phyloP scores from a whole-genome alignment of 2,329 filamentous ascomycete genomes.

The Sporothrix schenckii region DNA sequence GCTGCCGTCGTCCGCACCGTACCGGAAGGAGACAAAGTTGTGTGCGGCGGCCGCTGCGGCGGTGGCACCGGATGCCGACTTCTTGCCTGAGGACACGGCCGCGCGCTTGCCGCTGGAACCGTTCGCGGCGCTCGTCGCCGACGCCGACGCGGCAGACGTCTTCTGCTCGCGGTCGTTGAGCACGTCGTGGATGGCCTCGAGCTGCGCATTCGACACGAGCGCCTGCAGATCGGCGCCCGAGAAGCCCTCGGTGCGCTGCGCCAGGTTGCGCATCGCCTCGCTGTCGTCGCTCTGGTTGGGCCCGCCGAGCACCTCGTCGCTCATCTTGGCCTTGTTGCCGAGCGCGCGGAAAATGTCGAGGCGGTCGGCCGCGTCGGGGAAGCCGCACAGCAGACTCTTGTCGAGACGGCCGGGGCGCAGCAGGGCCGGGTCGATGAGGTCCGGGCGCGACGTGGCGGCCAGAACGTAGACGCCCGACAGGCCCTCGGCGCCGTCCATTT shows the following conservation, averaged over 20 bases:
- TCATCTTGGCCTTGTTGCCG: constrained; percentile 77
- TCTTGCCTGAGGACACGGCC: constrained; percentile 8
- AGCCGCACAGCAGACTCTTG: constrained; percentile 88
- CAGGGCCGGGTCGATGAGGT: constrained; percentile 92
- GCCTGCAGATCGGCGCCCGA: constrained; percentile 94
- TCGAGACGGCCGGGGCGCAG: constrained; percentile 89
- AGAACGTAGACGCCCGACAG: constrained; percentile 94
- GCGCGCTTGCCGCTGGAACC: constrained; percentile 34
- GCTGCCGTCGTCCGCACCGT: constrained; percentile 58
- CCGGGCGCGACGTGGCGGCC: constrained; percentile 88
- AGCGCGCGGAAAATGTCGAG: constrained; percentile 86
- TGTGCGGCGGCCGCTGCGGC: constrained; percentile 41
- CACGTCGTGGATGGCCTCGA: constrained; percentile 95
- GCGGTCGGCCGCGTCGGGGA: constrained; percentile 78
- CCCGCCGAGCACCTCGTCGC: constrained; percentile 62
- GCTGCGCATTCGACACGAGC: constrained; percentile 91
- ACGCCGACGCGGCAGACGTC: constrained; percentile 34
- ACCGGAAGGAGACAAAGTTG: constrained; percentile 82
- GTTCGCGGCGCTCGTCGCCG: constrained; percentile 38
- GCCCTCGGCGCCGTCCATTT: constrained; percentile 98
- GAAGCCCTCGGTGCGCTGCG: constrained; percentile 80
- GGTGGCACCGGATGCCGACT: constrained; percentile 1
- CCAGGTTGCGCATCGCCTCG: constrained; percentile 67
- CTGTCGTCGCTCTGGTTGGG: constrained; percentile 45
- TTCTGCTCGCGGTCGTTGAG: constrained; percentile 62